Evolutionary conservation across 108 stramenopile species (phyloP).

Genomic region (Cyclotella cryptica): DNA sequence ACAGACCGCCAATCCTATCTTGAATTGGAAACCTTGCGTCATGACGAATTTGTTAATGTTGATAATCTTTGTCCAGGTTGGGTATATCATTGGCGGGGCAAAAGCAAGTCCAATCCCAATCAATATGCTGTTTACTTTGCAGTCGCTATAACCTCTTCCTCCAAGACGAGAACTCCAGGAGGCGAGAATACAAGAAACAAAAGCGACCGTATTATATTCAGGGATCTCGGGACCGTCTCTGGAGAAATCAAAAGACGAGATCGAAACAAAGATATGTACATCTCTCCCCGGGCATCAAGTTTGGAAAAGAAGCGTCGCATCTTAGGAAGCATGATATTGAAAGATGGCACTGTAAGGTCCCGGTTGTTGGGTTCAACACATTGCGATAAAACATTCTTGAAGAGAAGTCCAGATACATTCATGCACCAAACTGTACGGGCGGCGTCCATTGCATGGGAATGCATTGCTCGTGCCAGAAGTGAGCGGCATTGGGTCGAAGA

Average conservation of each 20-base stretch:
- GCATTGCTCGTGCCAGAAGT: constrained; percentile 63
- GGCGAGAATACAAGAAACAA: no score
- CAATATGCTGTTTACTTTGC: constrained; percentile 1
- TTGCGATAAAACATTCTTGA: constrained; percentile 35
- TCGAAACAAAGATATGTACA: not conserved
- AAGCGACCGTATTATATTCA: not conserved
- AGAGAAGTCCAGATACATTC: constrained; percentile 7
- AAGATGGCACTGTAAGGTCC: constrained; percentile 2
- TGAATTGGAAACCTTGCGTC: constrained; percentile 5
- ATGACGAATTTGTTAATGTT: constrained; percentile 19
- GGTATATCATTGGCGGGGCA: constrained; percentile 34
- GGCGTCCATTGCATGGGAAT: constrained; percentile 19
- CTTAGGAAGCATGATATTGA: not conserved
- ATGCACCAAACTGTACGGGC: not conserved
- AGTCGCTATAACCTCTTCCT: not conserved
- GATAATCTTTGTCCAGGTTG: constrained; percentile 56
- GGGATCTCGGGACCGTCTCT: not conserved
- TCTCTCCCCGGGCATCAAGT: not conserved
- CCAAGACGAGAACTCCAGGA: no score
- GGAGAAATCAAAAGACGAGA: not conserved
- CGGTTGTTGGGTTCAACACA: constrained; percentile 12
- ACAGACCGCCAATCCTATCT: constrained; percentile 1
- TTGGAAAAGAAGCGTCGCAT: constrained; percentile 6
- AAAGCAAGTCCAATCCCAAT: constrained; percentile 3
- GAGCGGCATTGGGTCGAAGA: constrained; percentile 82